These are phyloP conservation scores for Lathyrus sativus DNA, from an alignment of 306 rosid species.

Conservation along the genomic window DNA sequence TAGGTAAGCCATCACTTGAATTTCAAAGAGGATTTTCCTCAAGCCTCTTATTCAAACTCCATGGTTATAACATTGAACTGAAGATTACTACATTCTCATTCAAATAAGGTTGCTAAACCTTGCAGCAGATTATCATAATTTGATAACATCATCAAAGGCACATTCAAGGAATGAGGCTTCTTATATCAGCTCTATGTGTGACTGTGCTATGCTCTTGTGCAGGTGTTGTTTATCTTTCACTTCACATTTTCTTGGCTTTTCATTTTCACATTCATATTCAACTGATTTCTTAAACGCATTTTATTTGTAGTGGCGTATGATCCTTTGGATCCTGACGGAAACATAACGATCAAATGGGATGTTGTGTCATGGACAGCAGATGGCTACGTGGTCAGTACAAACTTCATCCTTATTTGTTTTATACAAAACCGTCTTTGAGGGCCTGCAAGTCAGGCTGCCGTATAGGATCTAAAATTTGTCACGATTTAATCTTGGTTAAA, in stretches of 20 bases:
- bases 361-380: conserved; percentile 95
- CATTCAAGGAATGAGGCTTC: conserved; percentile 54
- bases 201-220: conserved; percentile 57
- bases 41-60: conserved; percentile 32
- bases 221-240: conserved; percentile 45
- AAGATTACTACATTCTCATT: conserved; percentile 28
- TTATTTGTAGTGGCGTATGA: conserved; percentile 69
- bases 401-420: conserved; percentile 2
- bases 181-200: conserved; percentile 47
- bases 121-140: conserved; percentile 6
- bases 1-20: conserved; percentile 60
- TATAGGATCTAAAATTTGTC: too few relatives aligned
- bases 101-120: conserved; percentile 29
- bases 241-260: neutral
- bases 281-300: conserved; percentile 31
- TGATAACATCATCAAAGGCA: conserved; percentile 31
- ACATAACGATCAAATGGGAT: conserved; percentile 92
- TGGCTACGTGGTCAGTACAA: conserved; percentile 79
- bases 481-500: too few relatives aligned
- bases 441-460: too few relatives aligned
- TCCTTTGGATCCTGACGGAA: conserved; percentile 96
- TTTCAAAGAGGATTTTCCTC: conserved; percentile 29
- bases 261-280: neutral
- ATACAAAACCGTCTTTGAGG: neutral
- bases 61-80: conserved; percentile 34